Percentiles rank a stretch among this genome's conserved stretches.
These are phyloP conservation scores for Aspergillus sparsus DNA, from an alignment of 495 filamentous ascomycete species.

Conservation along the genomic window DNA sequence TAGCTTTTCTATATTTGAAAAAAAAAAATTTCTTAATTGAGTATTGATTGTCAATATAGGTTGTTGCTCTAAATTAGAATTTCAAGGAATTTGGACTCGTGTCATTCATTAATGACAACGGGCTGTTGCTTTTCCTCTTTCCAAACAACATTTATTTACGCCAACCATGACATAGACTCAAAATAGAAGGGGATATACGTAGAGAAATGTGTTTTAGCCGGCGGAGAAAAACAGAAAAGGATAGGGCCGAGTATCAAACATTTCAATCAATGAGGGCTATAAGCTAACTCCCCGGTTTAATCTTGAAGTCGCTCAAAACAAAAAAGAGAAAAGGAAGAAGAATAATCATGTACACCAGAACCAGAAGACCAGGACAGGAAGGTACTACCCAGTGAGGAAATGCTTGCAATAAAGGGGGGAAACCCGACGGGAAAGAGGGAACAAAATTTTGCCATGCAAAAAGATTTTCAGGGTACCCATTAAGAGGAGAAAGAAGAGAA, in stretches of 20 bases:
- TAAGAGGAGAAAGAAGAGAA: conserved; percentile 5
- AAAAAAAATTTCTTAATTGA: too few relatives aligned
- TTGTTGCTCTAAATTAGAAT: too few relatives aligned
- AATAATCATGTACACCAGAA: conserved; percentile 27
- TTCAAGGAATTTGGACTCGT: too few relatives aligned
- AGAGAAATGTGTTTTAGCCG: background rate
- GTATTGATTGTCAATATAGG: too few relatives aligned
- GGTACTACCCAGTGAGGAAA: background rate
- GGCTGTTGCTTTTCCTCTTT: too few relatives aligned
- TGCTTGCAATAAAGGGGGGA: conserved; percentile 1
- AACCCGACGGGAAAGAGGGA: conserved; percentile 1
- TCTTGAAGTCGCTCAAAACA: conserved; percentile 18
- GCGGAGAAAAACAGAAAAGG: background rate
- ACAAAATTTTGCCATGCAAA: background rate
- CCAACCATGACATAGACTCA: conserved; percentile 13
- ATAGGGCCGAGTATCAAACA: conserved; percentile 2
- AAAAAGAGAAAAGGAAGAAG: background rate
- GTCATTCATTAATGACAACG: too few relatives aligned
- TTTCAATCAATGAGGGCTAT: background rate
- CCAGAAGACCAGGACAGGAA: background rate
- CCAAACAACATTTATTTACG: conserved; percentile 8
- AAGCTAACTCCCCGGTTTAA: background rate
- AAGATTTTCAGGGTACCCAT: background rate
- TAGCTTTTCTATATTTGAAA: too few relatives aligned
- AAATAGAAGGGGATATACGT: background rate